Evolutionary conservation across 768 basidiomycete species (phyloP), one percentile per base, ranked within the genome.

Genomic region (Psilocybe azurescens): DNA sequence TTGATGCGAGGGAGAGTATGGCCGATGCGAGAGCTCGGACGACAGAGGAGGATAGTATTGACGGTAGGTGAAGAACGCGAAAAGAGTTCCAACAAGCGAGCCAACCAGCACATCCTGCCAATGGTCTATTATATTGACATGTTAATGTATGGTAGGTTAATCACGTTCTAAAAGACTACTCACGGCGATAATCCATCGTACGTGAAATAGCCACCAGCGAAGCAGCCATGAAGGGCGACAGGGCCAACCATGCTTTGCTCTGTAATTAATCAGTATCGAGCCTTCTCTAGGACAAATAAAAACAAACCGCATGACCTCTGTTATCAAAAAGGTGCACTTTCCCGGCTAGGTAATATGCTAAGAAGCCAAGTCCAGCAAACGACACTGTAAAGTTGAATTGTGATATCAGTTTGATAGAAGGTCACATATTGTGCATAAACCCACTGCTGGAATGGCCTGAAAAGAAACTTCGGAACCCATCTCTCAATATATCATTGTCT

Each of bases 401-500:
- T 24, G 24, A 2, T 39, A 52, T 10, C 32, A 58, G 32, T n/a
- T 16, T 18, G 13, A 0, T n/a, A 7, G 16, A 52, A 18, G 11
- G 18, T 18, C 13, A 18, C 44, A 36, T 60, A 16, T 28, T 18
- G 48, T 39, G 56, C n/a, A 44, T 44, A 44, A 28, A 77, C 90
- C 53, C 75, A 95, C 94, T 63, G 67, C 93, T 94, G 3, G 94
- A 89, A 75, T 97, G 95, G 1, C 96, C 96, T 57, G 92, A 94
- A 13, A 90, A 91, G 74, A 98, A 97, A 70, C 94, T 95, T 67
- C 92, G 85, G 79, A 94, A 98, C 1, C 95, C 96, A 75, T 97
- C 94, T 30, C 80, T 77, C 65, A 95, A 73, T 29, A 89, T 82
- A 7, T 70, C 65, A 16, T 72, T 67, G 64, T 91, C 76, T 4